A percentile compares a stretch with the other conserved stretches of the same genome.
Evolutionary conservation across 2,329 filamentous ascomycete genomes (phyloP).

Genomic region (Bertia moriformis): DNA sequence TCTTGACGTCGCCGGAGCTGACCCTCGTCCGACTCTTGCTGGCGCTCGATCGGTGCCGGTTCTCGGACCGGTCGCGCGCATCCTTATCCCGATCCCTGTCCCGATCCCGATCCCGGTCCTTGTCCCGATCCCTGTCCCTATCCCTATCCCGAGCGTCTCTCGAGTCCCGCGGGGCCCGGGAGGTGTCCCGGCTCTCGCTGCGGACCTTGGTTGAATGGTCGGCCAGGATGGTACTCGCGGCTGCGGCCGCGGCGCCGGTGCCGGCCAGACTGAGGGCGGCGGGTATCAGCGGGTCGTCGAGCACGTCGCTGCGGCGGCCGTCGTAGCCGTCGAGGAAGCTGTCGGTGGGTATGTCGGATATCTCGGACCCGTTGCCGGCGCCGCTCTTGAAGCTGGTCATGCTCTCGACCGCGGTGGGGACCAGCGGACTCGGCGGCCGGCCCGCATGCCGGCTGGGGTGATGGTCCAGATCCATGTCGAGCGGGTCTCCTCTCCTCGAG

Average conservation of each 20-base stretch:
- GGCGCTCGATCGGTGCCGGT: slow-evolving; percentile 18
- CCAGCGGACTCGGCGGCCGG: slow-evolving; percentile 54
- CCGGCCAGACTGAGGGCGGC: slow-evolving; percentile 20
- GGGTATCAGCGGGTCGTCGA: slow-evolving; percentile 20
- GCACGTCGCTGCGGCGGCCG: slow-evolving; percentile 23
- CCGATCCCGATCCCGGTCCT: slow-evolving; percentile 27
- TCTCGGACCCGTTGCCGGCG: slow-evolving; percentile 61
- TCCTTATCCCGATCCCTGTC: slow-evolving; percentile 11
- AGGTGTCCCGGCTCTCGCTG: slow-evolving; percentile 23
- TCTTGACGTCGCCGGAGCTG: slow-evolving; percentile 28
- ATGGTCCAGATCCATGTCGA: slow-evolving; percentile 60
- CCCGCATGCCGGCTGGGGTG: slow-evolving; percentile 35
- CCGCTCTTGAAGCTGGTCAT: slow-evolving; percentile 50
- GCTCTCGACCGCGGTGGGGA: slow-evolving; percentile 38
- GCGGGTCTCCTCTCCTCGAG: slow-evolving; percentile 65
- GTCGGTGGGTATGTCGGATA: slow-evolving; percentile 59
- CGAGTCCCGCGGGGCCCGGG: slow-evolving; percentile 15
- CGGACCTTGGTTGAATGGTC: slow-evolving; percentile 28
- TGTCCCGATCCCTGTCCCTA: slow-evolving; percentile 9
- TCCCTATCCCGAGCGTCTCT: slow-evolving; percentile 23
- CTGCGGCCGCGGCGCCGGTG: slow-evolving; percentile 21
- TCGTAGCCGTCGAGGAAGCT: slow-evolving; percentile 45
- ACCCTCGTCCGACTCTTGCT: slow-evolving; percentile 34
- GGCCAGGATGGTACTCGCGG: slow-evolving; percentile 28
- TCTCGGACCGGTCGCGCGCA: background rate